Evolutionary conservation across 2,329 filamentous ascomycete species (phyloP), one percentile per base, ranked within the genome.

Genomic region (Penicillium brevicompactum): DNA sequence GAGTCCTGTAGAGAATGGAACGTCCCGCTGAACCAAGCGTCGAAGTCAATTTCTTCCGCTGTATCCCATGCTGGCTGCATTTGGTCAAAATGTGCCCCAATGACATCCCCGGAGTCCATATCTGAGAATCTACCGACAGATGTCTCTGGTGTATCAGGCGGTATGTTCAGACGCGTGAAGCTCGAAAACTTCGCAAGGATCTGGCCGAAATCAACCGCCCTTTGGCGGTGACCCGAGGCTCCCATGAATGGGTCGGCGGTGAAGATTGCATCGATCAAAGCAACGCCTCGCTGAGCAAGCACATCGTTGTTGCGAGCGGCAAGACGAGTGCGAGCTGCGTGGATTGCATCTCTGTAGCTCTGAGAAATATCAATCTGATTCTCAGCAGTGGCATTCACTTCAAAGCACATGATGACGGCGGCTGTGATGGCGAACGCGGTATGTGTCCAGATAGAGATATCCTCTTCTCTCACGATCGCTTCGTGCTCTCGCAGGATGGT

Each of bases 401-500:
- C 61, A 22, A 68, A 68, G 46, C 62, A 67, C 38, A 68, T 56
- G 24, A 67, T 66, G 6, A 68, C 65, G 0, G 62, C 64, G 2
- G 64, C 65, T 7, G 65, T 67, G n/a, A 67, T 67, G 5, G 62
- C 64, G 34, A 67, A 67, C 0, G 65, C 65, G 2, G 64, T 66
- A 40, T 67, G 65, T 2, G 65, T 67, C 65, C 65, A 67, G 31
- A 67, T 65, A 0, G 63, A 67, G 5, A 63, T 53, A 16, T 67
- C 63, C 21, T 60, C 63, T 30, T 66, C 63, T 44, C 62, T 56
- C 34, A 62, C 57, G 6, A 67, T 66, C 7, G 59, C 60, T 16
- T 66, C 65, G 40, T 67, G 64, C 53, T 67, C 65, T 13, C 64
- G 65, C n/a, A 67, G 30, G 14, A 76, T 76, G 1, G 74, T 76